Evolutionary conservation across 2,329 filamentous ascomycete genomes (phyloP), one percentile per base, ranked within the genome.

Genomic region (Rachicladosporium sp.): DNA sequence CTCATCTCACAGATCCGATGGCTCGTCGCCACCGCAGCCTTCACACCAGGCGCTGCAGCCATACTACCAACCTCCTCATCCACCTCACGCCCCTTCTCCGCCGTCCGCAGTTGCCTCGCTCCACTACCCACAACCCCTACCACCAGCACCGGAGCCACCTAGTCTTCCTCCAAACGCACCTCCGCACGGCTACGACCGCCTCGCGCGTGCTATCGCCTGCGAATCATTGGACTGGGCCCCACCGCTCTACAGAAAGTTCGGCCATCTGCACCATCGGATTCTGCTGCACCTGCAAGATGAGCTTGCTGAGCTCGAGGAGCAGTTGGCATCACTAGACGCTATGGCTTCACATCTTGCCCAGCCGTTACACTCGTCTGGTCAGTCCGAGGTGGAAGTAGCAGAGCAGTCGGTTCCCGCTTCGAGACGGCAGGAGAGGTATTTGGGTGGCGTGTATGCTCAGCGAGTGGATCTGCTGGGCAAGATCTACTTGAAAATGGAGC

Each of bases 221-320:
- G 15, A 15, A 11, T 7, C 10, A 12, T 7, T 19, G 6, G 11
- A 36, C 29, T 13, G 56, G 15, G 15, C 15, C 11, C 51, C 48
- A 15, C 84, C 85, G 1, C 72, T 93, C 43, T 94, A 93, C 58
- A 76, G 88, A 33, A 80, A 80, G 41, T 95, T 94, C 53, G 80
- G 84, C 55, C 71, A 76, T 8, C 64, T 94, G 11, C 88, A 91
- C 51, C 86, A 93, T 56, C 78, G 88, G 2, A 64, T 93, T 2
- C 65, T 95, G 2, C 67, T 94, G 0, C 79, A 91, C 46, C 68
- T 93, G 10, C 88, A 94, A 59, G 86, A 93, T 54, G 85, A 93
- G 57, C 74, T 94, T 11, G 69, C 71, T 27, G 81, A 89, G 50
- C 67, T 93, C 30, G 87, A 94, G 59, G 79, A 86, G 51, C 77